A percentile compares a stretch with the other conserved stretches of the same genome.
Evolutionary conservation across 192 early-diverging fungal species (phyloP).

Genomic region (Fimicolochytrium jonesii): DNA sequence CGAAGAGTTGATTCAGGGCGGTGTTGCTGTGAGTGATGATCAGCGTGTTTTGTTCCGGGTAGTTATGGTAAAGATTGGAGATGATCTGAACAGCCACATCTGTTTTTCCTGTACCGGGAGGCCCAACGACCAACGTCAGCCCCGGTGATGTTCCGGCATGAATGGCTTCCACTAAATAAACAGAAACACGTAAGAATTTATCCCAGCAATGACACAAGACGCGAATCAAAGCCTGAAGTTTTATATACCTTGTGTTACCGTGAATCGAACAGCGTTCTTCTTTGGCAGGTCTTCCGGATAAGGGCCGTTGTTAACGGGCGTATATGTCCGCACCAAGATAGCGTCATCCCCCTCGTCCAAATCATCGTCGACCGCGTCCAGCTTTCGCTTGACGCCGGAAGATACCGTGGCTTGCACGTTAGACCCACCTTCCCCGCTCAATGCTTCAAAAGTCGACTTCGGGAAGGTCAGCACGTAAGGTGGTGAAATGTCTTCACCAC

Average conservation of each 20-base stretch:
- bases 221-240: background rate
- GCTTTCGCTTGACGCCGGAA: constrained; percentile 36
- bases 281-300: constrained; percentile 67
- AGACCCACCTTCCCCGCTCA: constrained; percentile 3
- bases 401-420: constrained; percentile 12
- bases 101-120: constrained; percentile 98
- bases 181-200: background rate
- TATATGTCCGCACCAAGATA: constrained; percentile 62
- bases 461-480: constrained; percentile 79
- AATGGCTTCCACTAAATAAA: constrained; percentile 72
- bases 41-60: constrained; percentile 83
- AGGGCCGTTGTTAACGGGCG: constrained; percentile 64
- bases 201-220: background rate
- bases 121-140: constrained; percentile 90
- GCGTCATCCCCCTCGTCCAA: constrained; percentile 33
- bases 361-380: constrained; percentile 31
- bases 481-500: constrained; percentile 50
- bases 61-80: constrained; percentile 90
- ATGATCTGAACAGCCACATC: constrained; percentile 97
- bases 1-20: constrained; percentile 98
- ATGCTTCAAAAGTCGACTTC: constrained; percentile 32
- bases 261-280: constrained; percentile 77
- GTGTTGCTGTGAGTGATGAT: constrained; percentile 96
- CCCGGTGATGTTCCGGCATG: constrained; percentile 79
- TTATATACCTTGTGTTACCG: constrained; percentile 72